These are phyloP conservation scores for Litsea cubeba DNA, from an alignment of 164 flowering plant species.

Conservation along the genomic window DNA sequence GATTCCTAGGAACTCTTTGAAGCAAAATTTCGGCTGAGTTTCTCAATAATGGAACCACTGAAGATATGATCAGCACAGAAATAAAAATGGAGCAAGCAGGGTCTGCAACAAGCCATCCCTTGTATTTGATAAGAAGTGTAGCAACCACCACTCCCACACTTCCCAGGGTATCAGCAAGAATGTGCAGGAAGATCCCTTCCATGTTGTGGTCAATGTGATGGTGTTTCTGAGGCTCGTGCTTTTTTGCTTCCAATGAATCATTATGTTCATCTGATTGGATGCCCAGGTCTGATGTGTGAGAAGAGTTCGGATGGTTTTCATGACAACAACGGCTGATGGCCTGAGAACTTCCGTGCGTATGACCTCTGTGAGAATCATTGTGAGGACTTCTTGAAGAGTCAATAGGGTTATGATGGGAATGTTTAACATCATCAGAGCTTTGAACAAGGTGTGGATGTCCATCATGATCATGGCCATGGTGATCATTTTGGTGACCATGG, in stretches of 20 bases:
- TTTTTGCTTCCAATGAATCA: conserved; percentile 11
- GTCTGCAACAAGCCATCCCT: conserved; percentile 91
- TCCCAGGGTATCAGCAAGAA: conserved; percentile 93
- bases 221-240: conserved; percentile 32
- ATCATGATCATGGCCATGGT: conserved; percentile 17
- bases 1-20: conserved; percentile 78
- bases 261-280: conserved; percentile 11
- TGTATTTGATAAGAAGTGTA: conserved; percentile 82
- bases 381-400: conserved; percentile 13
- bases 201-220: conserved; percentile 94
- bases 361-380: conserved; percentile 17
- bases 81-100: conserved; percentile 96
- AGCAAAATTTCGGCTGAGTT: conserved; percentile 91
- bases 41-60: conserved; percentile 79
- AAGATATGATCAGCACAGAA: conserved; percentile 71
- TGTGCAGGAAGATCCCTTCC: conserved; percentile 98
- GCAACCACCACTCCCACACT: conserved; percentile 98
- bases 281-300: conserved; percentile 7
- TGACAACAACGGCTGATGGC: conserved; percentile 11
- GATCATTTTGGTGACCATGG: conserved; percentile 21
- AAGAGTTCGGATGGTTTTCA: conserved; percentile 5
- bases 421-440: conserved; percentile 6
- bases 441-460: not conserved
- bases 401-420: conserved; percentile 1
- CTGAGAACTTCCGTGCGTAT: conserved; percentile 10